A percentile compares a stretch with the other conserved stretches of the same genome.
These are phyloP conservation scores for Annulohypoxylon truncatum DNA, from an alignment of 2,329 filamentous ascomycete genomes.

Conservation along the genomic window DNA sequence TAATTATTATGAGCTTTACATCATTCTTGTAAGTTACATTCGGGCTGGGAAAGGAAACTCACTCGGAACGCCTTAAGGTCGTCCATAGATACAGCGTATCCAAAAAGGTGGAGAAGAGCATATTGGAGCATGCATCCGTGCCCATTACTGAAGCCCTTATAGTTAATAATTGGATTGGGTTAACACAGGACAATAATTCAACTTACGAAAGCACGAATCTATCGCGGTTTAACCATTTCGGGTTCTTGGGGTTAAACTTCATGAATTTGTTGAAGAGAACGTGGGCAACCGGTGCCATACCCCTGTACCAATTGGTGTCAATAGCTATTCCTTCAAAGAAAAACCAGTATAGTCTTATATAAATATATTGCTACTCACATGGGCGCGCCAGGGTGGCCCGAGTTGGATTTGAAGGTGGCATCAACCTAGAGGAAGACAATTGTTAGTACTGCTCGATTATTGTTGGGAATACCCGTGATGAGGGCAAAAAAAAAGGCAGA, in stretches of 20 bases:
- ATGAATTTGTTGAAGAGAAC: conserved; percentile 99
- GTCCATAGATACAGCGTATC: conserved; percentile 86
- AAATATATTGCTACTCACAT: conserved; percentile 70
- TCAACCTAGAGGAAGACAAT: conserved; percentile 76
- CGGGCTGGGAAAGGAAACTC: conserved; percentile 54
- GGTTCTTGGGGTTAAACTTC: conserved; percentile 99
- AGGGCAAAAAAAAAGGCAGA: conserved; percentile 27
- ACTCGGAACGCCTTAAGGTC: conserved; percentile 98
- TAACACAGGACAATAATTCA: not conserved
- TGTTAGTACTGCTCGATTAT: conserved; percentile 37
- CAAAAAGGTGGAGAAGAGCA: conserved; percentile 95
- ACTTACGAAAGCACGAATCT: conserved; percentile 99
- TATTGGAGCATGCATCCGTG: conserved; percentile 99
- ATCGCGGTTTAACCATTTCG: conserved; percentile 95
- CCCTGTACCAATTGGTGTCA: conserved; percentile 57
- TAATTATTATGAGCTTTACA: conserved; percentile 32
- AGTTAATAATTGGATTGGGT: conserved; percentile 25
- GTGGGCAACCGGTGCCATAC: conserved; percentile 94
- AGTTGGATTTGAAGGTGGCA: conserved; percentile 96
- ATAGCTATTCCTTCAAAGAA: conserved; percentile 10
- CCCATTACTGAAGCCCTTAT: conserved; percentile 77
- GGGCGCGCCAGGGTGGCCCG: conserved; percentile 97
- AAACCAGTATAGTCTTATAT: not conserved
- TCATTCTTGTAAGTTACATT: not conserved
- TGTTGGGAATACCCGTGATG: conserved; percentile 23